Base-by-base conservation (phyloP, 805 yeast species). In the Aciculoconidium aculeatum region DNA sequence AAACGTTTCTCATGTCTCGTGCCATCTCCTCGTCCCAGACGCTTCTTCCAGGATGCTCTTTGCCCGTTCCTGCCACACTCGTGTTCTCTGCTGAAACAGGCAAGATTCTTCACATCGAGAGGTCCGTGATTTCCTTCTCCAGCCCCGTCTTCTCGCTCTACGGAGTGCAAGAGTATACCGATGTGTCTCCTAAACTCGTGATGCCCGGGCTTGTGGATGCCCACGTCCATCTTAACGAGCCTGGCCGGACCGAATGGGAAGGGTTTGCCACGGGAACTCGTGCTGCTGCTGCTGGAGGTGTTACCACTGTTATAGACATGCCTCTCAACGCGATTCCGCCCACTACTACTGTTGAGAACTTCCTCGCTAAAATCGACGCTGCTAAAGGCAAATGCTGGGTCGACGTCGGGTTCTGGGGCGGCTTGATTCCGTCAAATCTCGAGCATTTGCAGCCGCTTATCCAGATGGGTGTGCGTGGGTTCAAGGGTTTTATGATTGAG, bases 161-260 rank as follows among this genome's bases (percentile, higher is more conserved):
- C 49, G 63, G 67, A 35, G 73, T 74, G 2, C 22, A 38, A 7
- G 52, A 64, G 25, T 69, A 65, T 46, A 54, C 77, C 23, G 65
- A 77, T 38, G 76, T 78, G 4, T 64, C 80, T 3, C 86, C 88
- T 1, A 52, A 62, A 12, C 72, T 72, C 17, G 68, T 88, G 8
- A 62, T 90, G 64, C 96, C 97, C 0, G 97, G 97, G 0, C 67
- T 88, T 17, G 94, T 88, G 4, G 97, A 88, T 49, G 72, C 95
- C 4, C 97, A 88, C 53, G 97, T 88, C 15, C 97, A 88, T 49
- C 61, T 88, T 43, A 90, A 90, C 53, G 97, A 90, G 48, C 96
- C 97, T 0, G 97, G 97, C n/a, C 65, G 96, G 44, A 88, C 96
- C 1, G 95, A 87, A 39, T 88, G 97, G 97, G 97, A 88, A 56